Evolutionary conservation across 2,329 filamentous ascomycete species (phyloP).

Genomic region (Graphium sp.): DNA sequence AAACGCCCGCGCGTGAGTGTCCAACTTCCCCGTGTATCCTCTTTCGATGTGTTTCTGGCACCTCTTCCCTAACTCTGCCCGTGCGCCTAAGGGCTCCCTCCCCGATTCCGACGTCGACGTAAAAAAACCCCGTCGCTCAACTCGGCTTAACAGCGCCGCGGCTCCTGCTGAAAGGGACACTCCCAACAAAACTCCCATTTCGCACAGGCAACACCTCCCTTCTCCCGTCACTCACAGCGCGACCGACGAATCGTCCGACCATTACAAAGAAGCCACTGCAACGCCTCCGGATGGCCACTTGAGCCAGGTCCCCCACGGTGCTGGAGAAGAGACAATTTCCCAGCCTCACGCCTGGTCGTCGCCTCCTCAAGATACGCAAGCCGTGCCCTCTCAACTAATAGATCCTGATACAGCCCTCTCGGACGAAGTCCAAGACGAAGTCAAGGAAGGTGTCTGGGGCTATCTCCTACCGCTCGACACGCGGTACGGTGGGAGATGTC

Average conservation of each 20-base stretch:
- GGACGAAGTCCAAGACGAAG: slow-evolving; percentile 65
- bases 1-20: slow-evolving; percentile 60
- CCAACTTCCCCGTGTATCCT: slow-evolving; percentile 7
- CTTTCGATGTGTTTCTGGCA: slow-evolving; percentile 5
- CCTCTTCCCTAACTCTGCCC: slow-evolving; percentile 8
- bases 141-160: slow-evolving; percentile 43
- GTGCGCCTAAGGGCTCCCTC: slow-evolving; percentile 39
- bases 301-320: slow-evolving; percentile 35
- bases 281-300: slow-evolving; percentile 48
- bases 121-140: slow-evolving; percentile 74
- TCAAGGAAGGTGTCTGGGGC: slow-evolving; percentile 79
- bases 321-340: slow-evolving; percentile 27
- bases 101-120: slow-evolving; percentile 46
- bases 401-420: slow-evolving; percentile 55
- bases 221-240: slow-evolving; percentile 57
- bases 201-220: slow-evolving; percentile 53
- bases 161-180: slow-evolving; percentile 4
- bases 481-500: slow-evolving; percentile 45
- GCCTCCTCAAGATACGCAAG: slow-evolving; percentile 46
- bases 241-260: slow-evolving; percentile 41
- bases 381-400: slow-evolving; percentile 55
- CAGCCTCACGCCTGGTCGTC: slow-evolving; percentile 29
- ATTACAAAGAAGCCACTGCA: slow-evolving; percentile 48
- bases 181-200: slow-evolving; percentile 39
- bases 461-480: slow-evolving; percentile 74